Percentiles rank a stretch among this genome's conserved stretches.
phyloP scores from a whole-genome alignment of 2,329 filamentous ascomycete genomes.

The Endoconidiophora laricicola region DNA sequence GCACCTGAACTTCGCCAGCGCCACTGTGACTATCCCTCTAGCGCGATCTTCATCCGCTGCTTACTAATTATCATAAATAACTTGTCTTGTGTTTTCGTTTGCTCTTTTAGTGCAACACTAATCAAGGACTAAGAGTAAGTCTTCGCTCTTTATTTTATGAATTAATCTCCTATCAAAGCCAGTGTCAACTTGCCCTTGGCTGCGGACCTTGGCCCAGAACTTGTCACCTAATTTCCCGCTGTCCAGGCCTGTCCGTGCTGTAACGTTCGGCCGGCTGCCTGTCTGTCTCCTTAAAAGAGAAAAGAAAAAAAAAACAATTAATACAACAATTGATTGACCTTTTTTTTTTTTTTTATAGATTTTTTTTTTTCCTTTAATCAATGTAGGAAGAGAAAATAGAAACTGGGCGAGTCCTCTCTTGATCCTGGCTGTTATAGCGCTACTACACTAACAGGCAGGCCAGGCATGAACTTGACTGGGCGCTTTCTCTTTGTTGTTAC shows the following conservation, averaged over 20 bases:
- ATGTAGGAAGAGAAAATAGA: not conserved
- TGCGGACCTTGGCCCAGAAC: slow-evolving; percentile 5
- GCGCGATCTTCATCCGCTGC: no score
- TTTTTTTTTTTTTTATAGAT: not conserved
- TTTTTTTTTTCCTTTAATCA: not conserved
- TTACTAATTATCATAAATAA: no score
- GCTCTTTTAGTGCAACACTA: no score
- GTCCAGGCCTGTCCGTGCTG: not conserved
- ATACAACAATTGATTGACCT: not conserved
- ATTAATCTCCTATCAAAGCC: no score
- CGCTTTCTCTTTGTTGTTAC: not conserved
- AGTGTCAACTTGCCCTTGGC: no score
- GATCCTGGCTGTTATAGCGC: not conserved
- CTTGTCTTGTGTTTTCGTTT: no score
- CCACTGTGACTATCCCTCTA: no score
- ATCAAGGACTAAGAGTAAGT: no score
- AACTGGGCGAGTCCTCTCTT: not conserved
- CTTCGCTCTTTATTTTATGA: no score
- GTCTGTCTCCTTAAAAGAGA: not conserved
- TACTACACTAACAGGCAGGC: no score
- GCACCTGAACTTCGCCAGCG: no score
- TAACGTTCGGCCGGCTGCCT: not conserved
- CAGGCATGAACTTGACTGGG: no score
- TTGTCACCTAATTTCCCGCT: slow-evolving; percentile 12
- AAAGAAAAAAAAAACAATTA: not conserved